A percentile compares a stretch with the other conserved stretches of the same genome.
phyloP scores from a whole-genome alignment of 768 basidiomycete species.

The Boletus speciosus region DNA sequence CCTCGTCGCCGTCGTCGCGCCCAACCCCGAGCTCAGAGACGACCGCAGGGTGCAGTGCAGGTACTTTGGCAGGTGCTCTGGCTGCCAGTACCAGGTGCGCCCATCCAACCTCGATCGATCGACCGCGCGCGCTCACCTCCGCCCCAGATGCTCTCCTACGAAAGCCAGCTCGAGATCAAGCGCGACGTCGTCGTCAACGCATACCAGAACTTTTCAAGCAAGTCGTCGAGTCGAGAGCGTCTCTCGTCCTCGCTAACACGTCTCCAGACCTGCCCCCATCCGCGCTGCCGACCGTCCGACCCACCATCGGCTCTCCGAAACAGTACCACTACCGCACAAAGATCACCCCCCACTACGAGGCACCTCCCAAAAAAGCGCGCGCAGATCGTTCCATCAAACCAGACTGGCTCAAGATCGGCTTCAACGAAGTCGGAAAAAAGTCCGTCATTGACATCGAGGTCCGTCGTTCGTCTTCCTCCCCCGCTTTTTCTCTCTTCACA shows the following conservation, averaged over 20 bases:
- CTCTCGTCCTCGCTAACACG: conserved; percentile 26
- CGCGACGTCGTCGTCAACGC: conserved; percentile 82
- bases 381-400: conserved; percentile 35
- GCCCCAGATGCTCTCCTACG: conserved; percentile 78
- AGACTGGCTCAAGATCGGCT: conserved; percentile 82
- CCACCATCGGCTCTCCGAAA: conserved; percentile 83
- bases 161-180: conserved; percentile 82
- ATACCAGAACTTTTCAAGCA: conserved; percentile 66
- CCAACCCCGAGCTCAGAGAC: conserved; percentile 67
- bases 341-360: conserved; percentile 94
- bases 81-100: conserved; percentile 89
- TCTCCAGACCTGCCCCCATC: conserved; percentile 46
- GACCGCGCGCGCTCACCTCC: not conserved
- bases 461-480: not conserved
- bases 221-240: not conserved
- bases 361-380: conserved; percentile 51
- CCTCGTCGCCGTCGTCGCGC: conserved; percentile 57
- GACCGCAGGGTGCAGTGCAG: conserved; percentile 65
- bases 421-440: conserved; percentile 74
- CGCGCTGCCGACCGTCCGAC: conserved; percentile 59
- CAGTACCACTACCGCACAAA: conserved; percentile 95
- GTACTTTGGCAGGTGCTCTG: conserved; percentile 87
- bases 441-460: conserved; percentile 91
- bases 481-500: not conserved
- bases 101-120: not conserved